Evolutionary conservation across 1,284 basidiomycete genomes (phyloP).

Genomic region (Lignosus rhinocerotis): DNA sequence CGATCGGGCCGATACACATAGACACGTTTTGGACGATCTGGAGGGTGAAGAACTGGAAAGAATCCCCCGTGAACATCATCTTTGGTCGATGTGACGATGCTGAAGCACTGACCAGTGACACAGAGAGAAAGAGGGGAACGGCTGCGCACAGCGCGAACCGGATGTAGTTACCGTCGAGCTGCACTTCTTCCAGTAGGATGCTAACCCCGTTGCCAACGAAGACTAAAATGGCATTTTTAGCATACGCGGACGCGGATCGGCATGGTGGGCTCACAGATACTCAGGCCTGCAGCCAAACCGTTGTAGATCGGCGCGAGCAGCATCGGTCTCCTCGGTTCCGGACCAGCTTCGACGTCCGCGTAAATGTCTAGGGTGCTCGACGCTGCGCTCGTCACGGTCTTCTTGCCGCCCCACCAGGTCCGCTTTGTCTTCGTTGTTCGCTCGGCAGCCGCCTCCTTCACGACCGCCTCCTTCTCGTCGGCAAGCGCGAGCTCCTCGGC

Average conservation of each 20-base stretch:
- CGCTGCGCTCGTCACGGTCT: conserved; percentile 26
- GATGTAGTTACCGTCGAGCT: conserved; percentile 45
- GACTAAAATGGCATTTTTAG: conserved; percentile 29
- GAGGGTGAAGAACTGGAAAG: conserved; percentile 35
- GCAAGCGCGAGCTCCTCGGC: conserved; percentile 27
- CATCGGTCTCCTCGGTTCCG: conserved; percentile 38
- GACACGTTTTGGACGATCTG: conserved; percentile 41
- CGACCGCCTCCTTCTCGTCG: conserved; percentile 37
- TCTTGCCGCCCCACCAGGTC: conserved; percentile 39
- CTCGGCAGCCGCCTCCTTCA: conserved; percentile 20
- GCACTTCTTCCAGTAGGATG: conserved; percentile 44
- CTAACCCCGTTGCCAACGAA: conserved; percentile 42
- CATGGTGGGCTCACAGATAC: conserved; percentile 32
- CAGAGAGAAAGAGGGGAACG: conserved; percentile 45
- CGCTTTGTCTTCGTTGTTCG: conserved; percentile 31
- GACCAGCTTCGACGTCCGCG: conserved; percentile 31
- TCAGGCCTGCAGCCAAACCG: conserved; percentile 44
- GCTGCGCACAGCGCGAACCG: conserved; percentile 45
- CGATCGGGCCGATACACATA: conserved; percentile 48
- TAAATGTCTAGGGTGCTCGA: conserved; percentile 24
- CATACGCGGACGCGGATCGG: background rate
- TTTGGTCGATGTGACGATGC: background rate
- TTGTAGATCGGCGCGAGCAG: conserved; percentile 49
- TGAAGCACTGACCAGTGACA: conserved; percentile 36
- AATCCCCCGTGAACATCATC: conserved; percentile 17